phyloP scores from a whole-genome alignment of 2,329 filamentous ascomycete species.

The Ophiocordyceps unilateralis region DNA sequence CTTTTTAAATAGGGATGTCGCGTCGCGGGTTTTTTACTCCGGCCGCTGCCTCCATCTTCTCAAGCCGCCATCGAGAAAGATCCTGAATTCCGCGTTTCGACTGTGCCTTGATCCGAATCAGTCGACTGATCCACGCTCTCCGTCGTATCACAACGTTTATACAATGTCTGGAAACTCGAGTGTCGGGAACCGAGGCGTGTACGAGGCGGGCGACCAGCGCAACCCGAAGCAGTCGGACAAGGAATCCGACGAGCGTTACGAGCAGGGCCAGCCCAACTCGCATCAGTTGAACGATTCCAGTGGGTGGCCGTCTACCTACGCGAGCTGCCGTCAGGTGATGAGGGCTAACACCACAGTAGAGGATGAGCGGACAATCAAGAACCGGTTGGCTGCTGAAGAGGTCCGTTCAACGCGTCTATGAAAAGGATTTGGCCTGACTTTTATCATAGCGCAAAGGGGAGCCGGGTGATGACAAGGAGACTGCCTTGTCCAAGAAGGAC shows the following conservation, averaged over 20 bases:
- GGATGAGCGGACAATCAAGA: constrained; percentile 55
- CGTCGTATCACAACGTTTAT: constrained; percentile 13
- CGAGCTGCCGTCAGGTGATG: neutral
- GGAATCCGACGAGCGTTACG: constrained; percentile 38
- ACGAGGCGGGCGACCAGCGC: constrained; percentile 64
- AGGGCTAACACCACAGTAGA: constrained; percentile 23
- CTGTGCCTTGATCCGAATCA: neutral
- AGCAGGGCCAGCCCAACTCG: constrained; percentile 55
- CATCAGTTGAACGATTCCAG: constrained; percentile 57
- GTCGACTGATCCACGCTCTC: neutral
- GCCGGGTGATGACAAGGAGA: constrained; percentile 26
- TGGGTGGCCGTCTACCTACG: constrained; percentile 21
- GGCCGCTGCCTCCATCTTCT: neutral
- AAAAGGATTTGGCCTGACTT: constrained; percentile 2
- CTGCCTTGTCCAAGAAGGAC: constrained; percentile 33
- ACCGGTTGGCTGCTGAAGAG: constrained; percentile 49
- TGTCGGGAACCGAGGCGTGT: constrained; percentile 48
- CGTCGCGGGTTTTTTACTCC: no score
- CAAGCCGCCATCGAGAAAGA: no score
- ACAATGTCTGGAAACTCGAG: constrained; percentile 33
- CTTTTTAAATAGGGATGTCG: neutral
- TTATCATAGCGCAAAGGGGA: constrained; percentile 18
- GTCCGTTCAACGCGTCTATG: constrained; percentile 14
- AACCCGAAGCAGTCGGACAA: constrained; percentile 40
- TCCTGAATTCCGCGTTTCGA: no score